Conservation (phyloP, 305 asterid genomes). For the Fraxinus velutina region DNA sequence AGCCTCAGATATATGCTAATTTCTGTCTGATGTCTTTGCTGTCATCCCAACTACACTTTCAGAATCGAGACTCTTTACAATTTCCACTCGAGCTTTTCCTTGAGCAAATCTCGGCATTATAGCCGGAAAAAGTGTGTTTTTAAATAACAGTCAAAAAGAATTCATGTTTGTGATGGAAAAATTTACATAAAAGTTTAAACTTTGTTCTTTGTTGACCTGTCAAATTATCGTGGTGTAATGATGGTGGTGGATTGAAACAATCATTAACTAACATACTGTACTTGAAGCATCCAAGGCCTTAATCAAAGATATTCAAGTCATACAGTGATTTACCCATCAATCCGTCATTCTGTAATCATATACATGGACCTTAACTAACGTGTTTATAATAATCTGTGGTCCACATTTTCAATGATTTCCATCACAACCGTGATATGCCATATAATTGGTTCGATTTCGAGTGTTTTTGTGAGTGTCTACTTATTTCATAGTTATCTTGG, state of each 20-base stretch:
- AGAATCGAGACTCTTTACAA: neutral
- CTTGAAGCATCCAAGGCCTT: conserved; percentile 27
- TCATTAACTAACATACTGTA: conserved; percentile 14
- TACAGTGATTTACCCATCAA: conserved; percentile 7
- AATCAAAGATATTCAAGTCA: neutral
- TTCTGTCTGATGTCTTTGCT: neutral
- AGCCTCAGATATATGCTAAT: neutral
- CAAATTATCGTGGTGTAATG: conserved; percentile 10
- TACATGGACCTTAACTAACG: neutral
- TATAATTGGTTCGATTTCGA: neutral
- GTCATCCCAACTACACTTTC: neutral
- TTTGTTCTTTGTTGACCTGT: neutral
- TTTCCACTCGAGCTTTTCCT: neutral
- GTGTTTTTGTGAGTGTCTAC: neutral
- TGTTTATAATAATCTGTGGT: neutral
- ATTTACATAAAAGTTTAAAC: neutral
- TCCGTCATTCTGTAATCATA: too few relatives aligned
- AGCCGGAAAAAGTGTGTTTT: neutral
- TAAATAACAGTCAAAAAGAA: neutral
- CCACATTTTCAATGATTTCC: conserved; percentile 1
- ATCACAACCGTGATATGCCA: neutral
- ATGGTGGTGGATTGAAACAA: conserved; percentile 23
- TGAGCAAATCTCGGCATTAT: neutral
- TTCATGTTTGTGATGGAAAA: neutral
- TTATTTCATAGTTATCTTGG: neutral